Percentiles rank a stretch among this genome's conserved stretches.
phyloP scores from a whole-genome alignment of 805 yeast species.

The Saturnispora bothae region DNA sequence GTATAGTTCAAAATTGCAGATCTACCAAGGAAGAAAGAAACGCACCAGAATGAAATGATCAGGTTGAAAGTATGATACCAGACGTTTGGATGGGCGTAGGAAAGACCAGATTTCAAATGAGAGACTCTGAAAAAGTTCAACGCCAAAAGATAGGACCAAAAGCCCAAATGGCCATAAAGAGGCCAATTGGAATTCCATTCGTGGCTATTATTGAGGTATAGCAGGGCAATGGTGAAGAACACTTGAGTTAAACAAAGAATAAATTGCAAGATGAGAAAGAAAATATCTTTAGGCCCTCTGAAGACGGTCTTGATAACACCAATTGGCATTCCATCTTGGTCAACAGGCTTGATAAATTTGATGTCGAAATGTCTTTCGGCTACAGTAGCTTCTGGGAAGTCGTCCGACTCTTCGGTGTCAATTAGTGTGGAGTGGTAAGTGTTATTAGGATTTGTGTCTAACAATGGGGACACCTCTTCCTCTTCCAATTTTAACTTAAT shows the following conservation, averaged over 20 bases:
- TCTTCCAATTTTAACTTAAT: conserved; percentile 1
- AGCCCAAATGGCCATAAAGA: conserved; percentile 21
- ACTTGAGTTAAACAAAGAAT: conserved; percentile 30
- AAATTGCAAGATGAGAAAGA: conserved; percentile 40
- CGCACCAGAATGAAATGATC: conserved; percentile 37
- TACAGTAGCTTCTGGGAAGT: conserved; percentile 14
- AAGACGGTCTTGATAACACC: conserved; percentile 39
- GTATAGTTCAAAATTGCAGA: conserved; percentile 44
- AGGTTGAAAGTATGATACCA: conserved; percentile 53
- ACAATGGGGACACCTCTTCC: conserved; percentile 1
- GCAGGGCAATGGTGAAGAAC: conserved; percentile 26
- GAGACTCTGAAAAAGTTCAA: conserved; percentile 32
- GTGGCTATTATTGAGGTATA: conserved; percentile 23
- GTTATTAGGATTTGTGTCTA: not conserved
- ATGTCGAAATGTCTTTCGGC: conserved; percentile 56
- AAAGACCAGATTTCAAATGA: conserved; percentile 26
- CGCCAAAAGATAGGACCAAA: conserved; percentile 36
- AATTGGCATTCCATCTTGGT: conserved; percentile 52
- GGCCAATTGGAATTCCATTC: conserved; percentile 26
- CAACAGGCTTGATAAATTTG: conserved; percentile 39
- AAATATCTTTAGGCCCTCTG: conserved; percentile 42
- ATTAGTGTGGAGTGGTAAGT: not conserved
- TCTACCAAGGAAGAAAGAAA: conserved; percentile 42
- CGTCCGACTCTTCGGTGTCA: not conserved
- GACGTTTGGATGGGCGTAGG: conserved; percentile 36